Conservation (phyloP, 768 basidiomycete genomes). For the Xerocomellus chrysenteron region DNA sequence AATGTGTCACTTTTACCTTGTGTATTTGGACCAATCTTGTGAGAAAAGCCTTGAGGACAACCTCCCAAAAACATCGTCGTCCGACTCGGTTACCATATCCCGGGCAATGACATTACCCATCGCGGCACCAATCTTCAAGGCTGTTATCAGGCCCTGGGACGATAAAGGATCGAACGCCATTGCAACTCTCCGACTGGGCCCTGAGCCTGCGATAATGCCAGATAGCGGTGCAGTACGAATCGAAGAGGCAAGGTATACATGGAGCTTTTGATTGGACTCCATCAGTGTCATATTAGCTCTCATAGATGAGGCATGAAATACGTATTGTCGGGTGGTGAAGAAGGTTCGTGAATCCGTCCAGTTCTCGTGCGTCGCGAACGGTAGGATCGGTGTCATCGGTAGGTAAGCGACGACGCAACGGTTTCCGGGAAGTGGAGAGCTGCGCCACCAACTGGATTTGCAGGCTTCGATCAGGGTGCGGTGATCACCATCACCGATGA, state of each 20-base stretch:
- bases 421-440: neutral
- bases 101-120: neutral
- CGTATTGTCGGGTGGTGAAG: neutral
- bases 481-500: neutral
- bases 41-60: neutral
- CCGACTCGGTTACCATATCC: neutral
- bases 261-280: neutral
- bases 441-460: neutral
- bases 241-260: neutral
- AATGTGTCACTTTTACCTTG: neutral
- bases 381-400: too few species aligned
- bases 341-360: neutral
- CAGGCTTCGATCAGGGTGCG: neutral
- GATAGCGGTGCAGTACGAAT: neutral
- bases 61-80: neutral
- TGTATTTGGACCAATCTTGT: neutral
- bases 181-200: neutral
- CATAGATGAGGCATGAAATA: neutral
- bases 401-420: neutral
- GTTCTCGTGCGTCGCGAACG: neutral
- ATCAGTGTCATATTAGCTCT: neutral
- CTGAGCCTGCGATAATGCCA: neutral
- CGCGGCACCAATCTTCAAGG: neutral
- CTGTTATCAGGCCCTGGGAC: neutral
- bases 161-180: neutral